Base-by-base conservation (phyloP, 305 asterid genomes). In the Coffea humblotiana region DNA sequence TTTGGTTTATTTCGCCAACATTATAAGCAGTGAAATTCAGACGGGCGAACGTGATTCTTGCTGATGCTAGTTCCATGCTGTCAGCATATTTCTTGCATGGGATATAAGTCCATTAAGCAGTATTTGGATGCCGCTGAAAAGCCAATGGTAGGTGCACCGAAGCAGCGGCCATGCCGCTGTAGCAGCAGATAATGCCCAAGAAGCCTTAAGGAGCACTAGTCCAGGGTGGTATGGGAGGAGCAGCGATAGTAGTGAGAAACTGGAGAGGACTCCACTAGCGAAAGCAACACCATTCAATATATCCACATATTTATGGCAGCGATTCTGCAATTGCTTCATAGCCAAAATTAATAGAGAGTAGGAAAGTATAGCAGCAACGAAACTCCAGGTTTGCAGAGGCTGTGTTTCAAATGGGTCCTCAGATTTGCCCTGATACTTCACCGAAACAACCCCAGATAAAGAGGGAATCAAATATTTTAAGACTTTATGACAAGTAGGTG, bases 211-310 rank as follows among this genome's bases (percentile, higher is more conserved):
- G 49, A 35, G 48, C 29, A 32, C 3, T 9, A 37, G 73, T 13
- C 11, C 29, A 45, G 74, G 80, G 8, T 64, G 12, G 74, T 27
- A 51, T 15, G 69, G 74, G 51, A 48, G 69, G 40, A 77, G 49
- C 35, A 77, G 80, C 0, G 74, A 77, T 58, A 65, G 7, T 7
- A 47, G 68, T 13, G 73, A 77, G 25, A 77, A 49, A 48, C 47
- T 13, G 16, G 60, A 52, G 14, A 52, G 60, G 19, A 52, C 73
- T 48, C 15, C 80, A 65, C 66, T 45, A 15, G 23, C 79, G 19
- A 77, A 49, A 77, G 32, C 51, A 45, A 65, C n/a, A 18, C 73
- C 61, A 0, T 19, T 27, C 16, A 49, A 13, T 13, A 49, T 49
- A 2, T 49, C 54, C 54, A 49, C 12, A 14, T 12, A 49, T 2